Evolutionary conservation across 176 grass and related monocot genomes (phyloP), one percentile per base, ranked within the genome.

Genomic region (Tuctoria greenei): DNA sequence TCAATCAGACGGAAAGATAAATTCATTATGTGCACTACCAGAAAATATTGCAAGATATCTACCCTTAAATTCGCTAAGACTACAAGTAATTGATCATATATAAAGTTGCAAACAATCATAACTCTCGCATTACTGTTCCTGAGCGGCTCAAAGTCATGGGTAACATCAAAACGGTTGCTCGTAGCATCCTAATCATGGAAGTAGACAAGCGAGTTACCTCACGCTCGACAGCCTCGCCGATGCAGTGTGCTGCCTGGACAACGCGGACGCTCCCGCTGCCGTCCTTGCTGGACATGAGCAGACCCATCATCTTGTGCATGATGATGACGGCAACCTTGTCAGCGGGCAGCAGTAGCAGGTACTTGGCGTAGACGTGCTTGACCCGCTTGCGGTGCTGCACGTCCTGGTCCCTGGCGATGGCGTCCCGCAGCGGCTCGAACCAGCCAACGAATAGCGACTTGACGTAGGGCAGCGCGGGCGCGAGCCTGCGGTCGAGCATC

Each of bases 311-410:
- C 79, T 92, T 98, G 77, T 84, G 91, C 95, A 94, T 98, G 67
- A 92, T 84, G 52, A 98, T 98, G 66, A 94, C 89, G 56, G 91
- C 95, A n/a, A 94, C n/a, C 81, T 98, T 98, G 50, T 98, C 95
- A 0, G 95, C 82, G 12, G 95, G 82, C 34, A 94, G 71, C 58
- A 98, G 76, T 23, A 90, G 79, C 60, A 98, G 86, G 68, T 94
- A 89, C 35, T 69, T 64, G 35, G 88, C 91, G 39, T 94, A 86
- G 37, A 85, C 86, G 34, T 90, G 86, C 86, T 94, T 92, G 57
- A 87, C 79, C 47, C 76, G 78, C 67, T 88, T 92, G 5, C 51
- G 20, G 13, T 75, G 86, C 85, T 94, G 91, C 71, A 84, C 55
- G 21, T 81, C 74, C 73, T 90, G 89, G 40, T 98, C 95, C 43